Percentiles rank a stretch among this genome's conserved stretches.
Evolutionary conservation across 768 basidiomycete species (phyloP).

Genomic region (Rhizopogon rudus): DNA sequence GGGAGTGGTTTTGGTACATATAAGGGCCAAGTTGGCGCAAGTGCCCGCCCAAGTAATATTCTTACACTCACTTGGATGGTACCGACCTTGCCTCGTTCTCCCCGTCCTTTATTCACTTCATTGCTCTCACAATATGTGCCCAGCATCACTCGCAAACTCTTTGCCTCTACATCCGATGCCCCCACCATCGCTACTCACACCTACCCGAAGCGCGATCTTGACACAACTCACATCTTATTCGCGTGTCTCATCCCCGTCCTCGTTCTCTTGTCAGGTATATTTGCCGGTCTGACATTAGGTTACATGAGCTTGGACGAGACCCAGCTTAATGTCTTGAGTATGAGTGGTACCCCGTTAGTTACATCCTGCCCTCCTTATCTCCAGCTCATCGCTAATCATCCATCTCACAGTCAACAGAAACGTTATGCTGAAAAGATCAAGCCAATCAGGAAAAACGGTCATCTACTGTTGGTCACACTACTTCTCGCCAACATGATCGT

Average conservation of each 20-base stretch:
- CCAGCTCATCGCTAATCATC: not conserved
- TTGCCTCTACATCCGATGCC: not conserved
- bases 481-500: slow-evolving; percentile 89
- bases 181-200: slow-evolving; percentile 16
- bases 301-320: slow-evolving; percentile 94
- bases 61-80: slow-evolving; percentile 30
- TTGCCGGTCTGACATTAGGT: slow-evolving; percentile 89
- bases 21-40: not conserved
- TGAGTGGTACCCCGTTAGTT: slow-evolving; percentile 77
- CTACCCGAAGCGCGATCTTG: slow-evolving; percentile 26
- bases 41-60: not conserved
- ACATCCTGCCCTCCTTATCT: slow-evolving; percentile 1
- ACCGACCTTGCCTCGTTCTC: slow-evolving; percentile 32
- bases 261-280: slow-evolving; percentile 77
- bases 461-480: slow-evolving; percentile 77
- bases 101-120: slow-evolving; percentile 41
- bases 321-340: slow-evolving; percentile 81
- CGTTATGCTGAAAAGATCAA: slow-evolving; percentile 80
- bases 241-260: slow-evolving; percentile 75
- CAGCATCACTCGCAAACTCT: slow-evolving; percentile 26
- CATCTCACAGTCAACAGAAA: slow-evolving; percentile 60
- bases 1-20: not conserved
- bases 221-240: slow-evolving; percentile 26
- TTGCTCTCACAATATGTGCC: slow-evolving; percentile 41
- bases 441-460: slow-evolving; percentile 81